Conservation (phyloP, 106 monocot species). For the Apostasia ramifera region DNA sequence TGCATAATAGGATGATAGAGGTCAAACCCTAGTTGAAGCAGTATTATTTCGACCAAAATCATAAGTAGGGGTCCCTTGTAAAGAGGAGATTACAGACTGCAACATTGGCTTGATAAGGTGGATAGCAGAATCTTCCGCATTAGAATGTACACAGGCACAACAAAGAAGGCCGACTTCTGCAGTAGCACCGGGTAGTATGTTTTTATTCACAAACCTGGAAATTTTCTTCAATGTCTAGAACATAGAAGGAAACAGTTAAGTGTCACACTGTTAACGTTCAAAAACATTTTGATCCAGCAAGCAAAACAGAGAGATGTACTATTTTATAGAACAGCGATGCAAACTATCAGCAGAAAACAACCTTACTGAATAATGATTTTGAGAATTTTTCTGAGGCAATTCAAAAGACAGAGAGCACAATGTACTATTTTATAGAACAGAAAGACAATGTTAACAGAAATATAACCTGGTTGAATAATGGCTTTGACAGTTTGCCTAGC, state of each 20-base stretch:
- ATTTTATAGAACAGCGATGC: too few relatives aligned
- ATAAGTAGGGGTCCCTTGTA: slow-evolving; percentile 62
- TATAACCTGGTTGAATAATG: slow-evolving; percentile 78
- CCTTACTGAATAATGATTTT: too few relatives aligned
- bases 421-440: slow-evolving; percentile 1
- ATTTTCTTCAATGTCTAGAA: slow-evolving; percentile 77
- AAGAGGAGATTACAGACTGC: slow-evolving; percentile 43
- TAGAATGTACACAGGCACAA: slow-evolving; percentile 85
- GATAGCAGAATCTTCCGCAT: slow-evolving; percentile 62
- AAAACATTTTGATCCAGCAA: too few relatives aligned
- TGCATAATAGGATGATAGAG: neutral
- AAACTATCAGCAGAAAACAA: too few relatives aligned
- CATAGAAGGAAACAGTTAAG: neutral
- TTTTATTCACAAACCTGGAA: slow-evolving; percentile 80
- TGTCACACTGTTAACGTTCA: too few relatives aligned
- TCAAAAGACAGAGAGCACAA: neutral
- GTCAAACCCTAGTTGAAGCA: slow-evolving; percentile 57
- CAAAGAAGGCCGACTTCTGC: slow-evolving; percentile 92
- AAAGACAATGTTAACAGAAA: neutral
- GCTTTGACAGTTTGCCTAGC: slow-evolving; percentile 78
- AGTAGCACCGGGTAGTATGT: slow-evolving; percentile 91
- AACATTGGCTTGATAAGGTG: slow-evolving; percentile 75
- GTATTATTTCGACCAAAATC: slow-evolving; percentile 43
- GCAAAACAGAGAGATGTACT: too few relatives aligned
- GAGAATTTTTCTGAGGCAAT: neutral